Base-by-base conservation (phyloP, 257 asterid species). In the Plantago elongata region DNA sequence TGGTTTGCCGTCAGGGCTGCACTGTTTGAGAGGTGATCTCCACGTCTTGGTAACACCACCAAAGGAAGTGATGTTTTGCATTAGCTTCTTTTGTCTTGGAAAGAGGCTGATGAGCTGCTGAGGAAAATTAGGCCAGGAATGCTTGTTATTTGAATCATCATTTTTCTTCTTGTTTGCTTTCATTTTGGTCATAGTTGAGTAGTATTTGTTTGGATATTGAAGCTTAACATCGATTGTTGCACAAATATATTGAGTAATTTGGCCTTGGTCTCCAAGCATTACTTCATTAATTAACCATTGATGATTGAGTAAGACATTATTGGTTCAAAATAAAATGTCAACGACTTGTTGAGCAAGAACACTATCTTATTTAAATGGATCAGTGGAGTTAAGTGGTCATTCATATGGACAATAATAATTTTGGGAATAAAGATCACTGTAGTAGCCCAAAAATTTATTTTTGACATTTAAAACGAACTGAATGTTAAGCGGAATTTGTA, bases 61-160 rank as follows among this genome's bases (percentile, higher is more conserved):
- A 27, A 49, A 70, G 4, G 57, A 51, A 7, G 11, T 64, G 34
- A 71, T 47, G 70, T 55, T 71, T n/a, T 49, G 34, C 61, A 60
- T 45, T 45, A 50, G 54, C 1, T 58, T 55, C 4, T 47, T 11
- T 61, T 66, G 70, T 50, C 64, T 48, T 48, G 59, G 48, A 9
- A 64, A 13, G 13, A 11, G 43, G 12, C 42, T 44, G 56, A 68
- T 45, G 12, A 67, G 65, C 15, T 74, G 74, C 29, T 49, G 42
- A 15, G 72, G 75, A 18, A 73, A 67, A 71, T 60, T 54, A 48
- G 72, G 74, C 77, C 77, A 70, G 29, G 68, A 44, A 17, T 52
- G 13, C 9, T 52, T 13, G 13, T 17, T 17, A 7, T 15, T 57
- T 60, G 64, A 47, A 13, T 8, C 11, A 17, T 58, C 13, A 17